A percentile compares a stretch with the other conserved stretches of the same genome.
phyloP scores from a whole-genome alignment of 2,329 filamentous ascomycete genomes.

The Pseudopithomyces maydicus region DNA sequence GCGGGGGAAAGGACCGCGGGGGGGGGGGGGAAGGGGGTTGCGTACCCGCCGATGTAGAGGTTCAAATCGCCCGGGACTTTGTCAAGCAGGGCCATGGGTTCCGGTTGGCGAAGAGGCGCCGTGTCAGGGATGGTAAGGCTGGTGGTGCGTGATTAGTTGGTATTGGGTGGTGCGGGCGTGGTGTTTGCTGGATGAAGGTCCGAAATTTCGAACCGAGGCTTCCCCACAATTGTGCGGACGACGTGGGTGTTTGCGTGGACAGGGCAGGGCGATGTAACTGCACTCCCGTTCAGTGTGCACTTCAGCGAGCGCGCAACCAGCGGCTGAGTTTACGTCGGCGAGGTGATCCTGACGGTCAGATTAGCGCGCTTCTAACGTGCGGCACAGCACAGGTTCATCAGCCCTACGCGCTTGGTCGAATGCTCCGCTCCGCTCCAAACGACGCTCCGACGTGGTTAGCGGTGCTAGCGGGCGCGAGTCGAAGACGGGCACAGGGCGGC shows the following conservation, averaged over 20 bases:
- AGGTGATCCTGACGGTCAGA: not conserved
- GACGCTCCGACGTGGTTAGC: too few relatives aligned
- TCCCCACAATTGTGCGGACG: constrained; percentile 7
- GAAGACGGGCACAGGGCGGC: not conserved
- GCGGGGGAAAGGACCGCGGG: constrained; percentile 18
- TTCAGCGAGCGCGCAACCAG: not conserved
- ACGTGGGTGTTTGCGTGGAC: constrained; percentile 4
- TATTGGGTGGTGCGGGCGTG: constrained; percentile 20
- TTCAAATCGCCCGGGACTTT: constrained; percentile 71
- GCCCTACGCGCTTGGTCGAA: constrained; percentile 11
- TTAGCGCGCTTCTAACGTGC: constrained; percentile 2
- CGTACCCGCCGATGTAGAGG: constrained; percentile 80
- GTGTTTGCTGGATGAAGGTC: constrained; percentile 8
- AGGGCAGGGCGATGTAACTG: not conserved
- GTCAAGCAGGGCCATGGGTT: constrained; percentile 64
- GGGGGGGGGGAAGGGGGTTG: too few relatives aligned
- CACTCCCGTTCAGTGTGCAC: constrained; percentile 3
- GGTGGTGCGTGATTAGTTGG: constrained; percentile 11
- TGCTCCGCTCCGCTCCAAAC: too few relatives aligned
- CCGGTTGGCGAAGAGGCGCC: constrained; percentile 12
- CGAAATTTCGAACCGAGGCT: constrained; percentile 29
- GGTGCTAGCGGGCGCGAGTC: not conserved
- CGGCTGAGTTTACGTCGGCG: constrained; percentile 1
- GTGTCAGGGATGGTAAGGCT: constrained; percentile 26
- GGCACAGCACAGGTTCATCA: constrained; percentile 1